Percentiles rank a stretch among this genome's conserved stretches.
These are phyloP conservation scores for Lentinus polychrous DNA, from an alignment of 1,284 basidiomycete species.

Conservation along the genomic window DNA sequence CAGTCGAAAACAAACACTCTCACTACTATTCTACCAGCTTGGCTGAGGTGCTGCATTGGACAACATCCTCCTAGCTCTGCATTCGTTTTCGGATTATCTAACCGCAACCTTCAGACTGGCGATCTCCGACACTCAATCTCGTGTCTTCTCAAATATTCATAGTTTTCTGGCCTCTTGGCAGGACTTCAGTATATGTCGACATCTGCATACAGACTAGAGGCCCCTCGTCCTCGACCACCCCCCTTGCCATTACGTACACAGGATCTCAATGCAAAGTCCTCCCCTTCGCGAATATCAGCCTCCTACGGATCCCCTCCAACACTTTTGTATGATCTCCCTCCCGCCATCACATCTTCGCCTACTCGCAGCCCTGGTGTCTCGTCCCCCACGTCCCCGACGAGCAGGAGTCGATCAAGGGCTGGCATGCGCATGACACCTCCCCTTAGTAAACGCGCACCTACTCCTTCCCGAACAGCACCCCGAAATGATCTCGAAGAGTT, in stretches of 20 bases:
- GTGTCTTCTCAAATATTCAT: no score
- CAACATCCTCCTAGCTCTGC: not conserved
- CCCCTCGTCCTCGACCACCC: constrained; percentile 54
- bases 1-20: no score
- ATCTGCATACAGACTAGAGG: constrained; percentile 59
- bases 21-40: not conserved
- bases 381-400: constrained; percentile 57
- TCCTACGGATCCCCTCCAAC: constrained; percentile 34
- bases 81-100: not conserved
- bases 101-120: not conserved
- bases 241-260: constrained; percentile 56
- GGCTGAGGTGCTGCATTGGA: not conserved
- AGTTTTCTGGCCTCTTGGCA: constrained; percentile 1
- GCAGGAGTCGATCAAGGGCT: constrained; percentile 41
- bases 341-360: constrained; percentile 46
- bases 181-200: constrained; percentile 23
- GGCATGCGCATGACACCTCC: constrained; percentile 46
- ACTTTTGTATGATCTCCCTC: constrained; percentile 71
- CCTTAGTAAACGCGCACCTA: constrained; percentile 50
- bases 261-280: constrained; percentile 36
- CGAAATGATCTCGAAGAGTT: constrained; percentile 64
- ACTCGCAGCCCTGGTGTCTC: constrained; percentile 33
- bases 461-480: constrained; percentile 45
- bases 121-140: constrained; percentile 4
- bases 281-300: constrained; percentile 36